phyloP scores from a whole-genome alignment of 2,329 filamentous ascomycete genomes.

The Curvularia verruculosa region DNA sequence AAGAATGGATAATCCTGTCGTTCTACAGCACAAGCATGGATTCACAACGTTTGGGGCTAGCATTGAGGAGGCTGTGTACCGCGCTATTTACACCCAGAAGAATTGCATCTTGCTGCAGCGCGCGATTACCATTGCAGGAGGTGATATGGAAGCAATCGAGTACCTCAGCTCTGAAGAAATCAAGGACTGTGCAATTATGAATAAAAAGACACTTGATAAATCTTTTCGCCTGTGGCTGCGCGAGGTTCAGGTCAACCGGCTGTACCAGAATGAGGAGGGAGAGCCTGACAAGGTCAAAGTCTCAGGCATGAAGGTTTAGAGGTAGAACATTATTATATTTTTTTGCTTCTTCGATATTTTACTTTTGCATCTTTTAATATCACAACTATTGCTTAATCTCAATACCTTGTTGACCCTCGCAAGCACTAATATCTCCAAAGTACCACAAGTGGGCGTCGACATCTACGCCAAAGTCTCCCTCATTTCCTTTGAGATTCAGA shows the following conservation, averaged over 20 bases:
- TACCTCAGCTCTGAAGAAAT: constrained; percentile 46
- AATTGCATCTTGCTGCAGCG: constrained; percentile 46
- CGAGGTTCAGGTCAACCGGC: constrained; percentile 44
- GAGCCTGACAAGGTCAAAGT: constrained; percentile 33
- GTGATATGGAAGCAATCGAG: constrained; percentile 30
- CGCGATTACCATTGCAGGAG: constrained; percentile 39
- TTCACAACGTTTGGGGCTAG: constrained; percentile 49
- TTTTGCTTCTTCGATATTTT: neutral
- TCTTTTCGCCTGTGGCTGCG: constrained; percentile 51
- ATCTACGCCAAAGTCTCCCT: constrained; percentile 36
- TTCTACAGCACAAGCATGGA: constrained; percentile 53
- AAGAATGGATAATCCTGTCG: constrained; percentile 28
- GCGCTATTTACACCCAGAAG: constrained; percentile 49
- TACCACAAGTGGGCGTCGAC: constrained; percentile 45
- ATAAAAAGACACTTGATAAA: constrained; percentile 42
- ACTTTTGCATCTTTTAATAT: neutral
- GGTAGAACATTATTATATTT: neutral
- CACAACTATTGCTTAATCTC: constrained; percentile 26
- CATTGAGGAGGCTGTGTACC: constrained; percentile 52
- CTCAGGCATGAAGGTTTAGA: constrained; percentile 32
- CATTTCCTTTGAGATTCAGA: constrained; percentile 38
- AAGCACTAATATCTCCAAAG: constrained; percentile 44
- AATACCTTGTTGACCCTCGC: constrained; percentile 36
- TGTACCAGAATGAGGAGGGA: constrained; percentile 49
- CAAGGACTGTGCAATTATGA: constrained; percentile 45